Base-by-base conservation (phyloP, 176 grass and related monocot genomes). In the Triticum aestivum region DNA sequence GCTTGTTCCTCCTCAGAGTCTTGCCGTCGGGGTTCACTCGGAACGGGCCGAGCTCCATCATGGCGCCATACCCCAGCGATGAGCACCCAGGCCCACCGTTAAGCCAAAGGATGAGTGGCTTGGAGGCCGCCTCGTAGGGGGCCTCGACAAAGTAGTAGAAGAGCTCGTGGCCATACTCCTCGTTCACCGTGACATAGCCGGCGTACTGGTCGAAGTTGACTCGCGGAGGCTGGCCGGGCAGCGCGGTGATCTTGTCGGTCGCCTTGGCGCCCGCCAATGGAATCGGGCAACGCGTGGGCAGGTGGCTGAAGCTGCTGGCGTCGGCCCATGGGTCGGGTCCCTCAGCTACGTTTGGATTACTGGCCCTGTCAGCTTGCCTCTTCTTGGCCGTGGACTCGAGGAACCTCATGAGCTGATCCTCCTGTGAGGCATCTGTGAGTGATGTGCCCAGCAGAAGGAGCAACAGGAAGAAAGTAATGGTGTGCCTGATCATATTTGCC, bases 71-170 rank as follows among this genome's bases (percentile, higher is more conserved):
- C 5, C 82, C 90, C 4, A 94, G 13, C 0, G 93, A 94, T 1
- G 90, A 94, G 85, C 93, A 95, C 23, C 90, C 90, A 0, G 90
- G 93, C 27, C 93, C 90, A 78, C 93, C 93, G 39, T 95, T 95
- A 24, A 92, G 89, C 93, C 90, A 92, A 10, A 92, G 81, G 75
- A 95, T 18, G 75, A 95, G 88, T 3, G 90, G 90, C 42, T 80
- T 89, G 8, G 87, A 58, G 0, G 41, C 12, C 0, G 88, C 34
- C 34, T 83, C 32, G 33, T 85, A 14, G 9, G 85, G 79, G 9
- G 88, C 74, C 61, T 92, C 90, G 3, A 70, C 90, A 32, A 95
- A 95, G 88, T 92, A 90, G 78, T 92, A 95, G 90, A 95, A 92
- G 6, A 95, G 82, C 39, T 77, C 77, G 62, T 80, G 83, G 23